These are phyloP conservation scores for Penicillium angulare DNA, from an alignment of 495 filamentous ascomycete genomes.

Conservation along the genomic window DNA sequence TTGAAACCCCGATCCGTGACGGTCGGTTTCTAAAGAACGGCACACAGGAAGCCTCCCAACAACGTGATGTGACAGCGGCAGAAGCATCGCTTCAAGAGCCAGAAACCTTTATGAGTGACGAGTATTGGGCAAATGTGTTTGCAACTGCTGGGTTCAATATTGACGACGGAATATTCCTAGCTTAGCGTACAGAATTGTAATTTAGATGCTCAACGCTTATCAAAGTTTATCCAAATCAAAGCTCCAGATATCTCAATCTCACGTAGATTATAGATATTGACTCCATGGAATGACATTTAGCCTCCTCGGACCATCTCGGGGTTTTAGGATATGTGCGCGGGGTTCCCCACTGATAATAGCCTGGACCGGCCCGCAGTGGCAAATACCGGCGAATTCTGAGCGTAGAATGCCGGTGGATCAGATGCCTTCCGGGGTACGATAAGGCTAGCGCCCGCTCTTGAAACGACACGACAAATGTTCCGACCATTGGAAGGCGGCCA, in stretches of 20 bases:
- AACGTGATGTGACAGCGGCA: not conserved
- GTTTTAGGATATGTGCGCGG: not conserved
- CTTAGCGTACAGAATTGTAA: not conserved
- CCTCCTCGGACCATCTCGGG: not conserved
- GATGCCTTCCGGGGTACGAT: not conserved
- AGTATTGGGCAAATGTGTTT: not conserved
- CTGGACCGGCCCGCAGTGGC: not conserved
- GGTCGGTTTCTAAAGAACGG: not conserved
- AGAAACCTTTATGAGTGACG: not conserved
- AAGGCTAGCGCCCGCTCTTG: not conserved
- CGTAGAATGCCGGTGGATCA: not conserved
- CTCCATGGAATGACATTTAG: not conserved
- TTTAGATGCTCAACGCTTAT: constrained; percentile 1
- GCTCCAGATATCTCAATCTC: not conserved
- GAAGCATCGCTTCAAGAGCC: not conserved
- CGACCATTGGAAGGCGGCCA: not conserved
- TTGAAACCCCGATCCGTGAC: not conserved
- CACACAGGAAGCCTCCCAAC: not conserved
- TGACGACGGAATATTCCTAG: not conserved
- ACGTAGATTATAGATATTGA: not conserved
- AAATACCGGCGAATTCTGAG: not conserved
- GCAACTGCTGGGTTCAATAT: not conserved
- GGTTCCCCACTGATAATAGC: not conserved
- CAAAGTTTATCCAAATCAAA: not conserved
- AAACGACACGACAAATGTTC: not conserved